Conservation (phyloP, 345 rosid genomes). For the Pelargonium nanum region DNA sequence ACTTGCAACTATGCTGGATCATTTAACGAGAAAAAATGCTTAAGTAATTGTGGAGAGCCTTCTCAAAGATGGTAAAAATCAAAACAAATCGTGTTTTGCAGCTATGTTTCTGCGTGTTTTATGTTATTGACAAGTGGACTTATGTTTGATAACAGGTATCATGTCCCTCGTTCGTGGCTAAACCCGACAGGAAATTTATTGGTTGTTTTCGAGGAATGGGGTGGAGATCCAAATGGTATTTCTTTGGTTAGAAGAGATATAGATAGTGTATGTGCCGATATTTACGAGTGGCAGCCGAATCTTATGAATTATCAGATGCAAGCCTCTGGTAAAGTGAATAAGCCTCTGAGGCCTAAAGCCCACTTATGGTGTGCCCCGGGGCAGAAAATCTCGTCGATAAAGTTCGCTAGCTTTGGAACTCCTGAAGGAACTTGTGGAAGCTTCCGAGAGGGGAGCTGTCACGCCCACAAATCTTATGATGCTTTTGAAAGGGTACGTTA, state of each 20-base stretch:
- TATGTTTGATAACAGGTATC: slow-evolving; percentile 12
- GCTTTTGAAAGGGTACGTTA: slow-evolving; percentile 74
- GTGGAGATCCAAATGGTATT: slow-evolving; percentile 12
- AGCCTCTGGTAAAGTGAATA: slow-evolving; percentile 70
- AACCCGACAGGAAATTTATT: slow-evolving; percentile 16
- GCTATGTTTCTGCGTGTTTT: background rate
- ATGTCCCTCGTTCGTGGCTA: slow-evolving; percentile 18
- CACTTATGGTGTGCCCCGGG: slow-evolving; percentile 73
- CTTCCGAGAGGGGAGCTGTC: slow-evolving; percentile 78
- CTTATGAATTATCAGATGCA: slow-evolving; percentile 73
- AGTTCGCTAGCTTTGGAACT: slow-evolving; percentile 96
- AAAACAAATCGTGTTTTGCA: background rate
- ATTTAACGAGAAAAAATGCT: slow-evolving; percentile 64
- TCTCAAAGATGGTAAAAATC: slow-evolving; percentile 79
- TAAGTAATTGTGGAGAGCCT: slow-evolving; percentile 74
- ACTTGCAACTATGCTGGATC: slow-evolving; percentile 65
- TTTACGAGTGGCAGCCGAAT: slow-evolving; percentile 92
- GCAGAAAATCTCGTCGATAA: slow-evolving; percentile 65
- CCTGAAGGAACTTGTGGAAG: slow-evolving; percentile 88
- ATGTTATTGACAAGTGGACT: slow-evolving; percentile 7
- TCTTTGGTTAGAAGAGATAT: slow-evolving; percentile 31
- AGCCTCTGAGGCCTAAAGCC: slow-evolving; percentile 80
- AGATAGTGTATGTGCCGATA: slow-evolving; percentile 79
- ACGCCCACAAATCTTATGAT: slow-evolving; percentile 84
- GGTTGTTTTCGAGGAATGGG: slow-evolving; percentile 18